These are phyloP conservation scores for Metschnikowia chrysomelidarum DNA, from an alignment of 805 yeast species.

Conservation along the genomic window DNA sequence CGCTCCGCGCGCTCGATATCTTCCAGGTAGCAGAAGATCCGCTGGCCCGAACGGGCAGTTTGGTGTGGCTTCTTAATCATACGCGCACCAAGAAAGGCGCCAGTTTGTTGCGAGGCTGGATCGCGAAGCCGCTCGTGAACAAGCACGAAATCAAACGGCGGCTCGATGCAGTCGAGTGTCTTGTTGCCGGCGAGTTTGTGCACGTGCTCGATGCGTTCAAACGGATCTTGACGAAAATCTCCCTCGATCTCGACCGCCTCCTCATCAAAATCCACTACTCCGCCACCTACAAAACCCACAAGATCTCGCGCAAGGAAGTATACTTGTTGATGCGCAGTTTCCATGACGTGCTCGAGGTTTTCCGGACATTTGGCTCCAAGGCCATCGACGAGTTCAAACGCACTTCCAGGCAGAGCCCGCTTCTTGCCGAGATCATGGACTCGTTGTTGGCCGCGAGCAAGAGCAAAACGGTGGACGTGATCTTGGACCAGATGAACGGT, in stretches of 20 bases:
- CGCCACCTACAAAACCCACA: slow-evolving; percentile 25
- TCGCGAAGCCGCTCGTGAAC: slow-evolving; percentile 65
- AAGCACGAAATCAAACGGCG: slow-evolving; percentile 57
- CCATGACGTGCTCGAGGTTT: slow-evolving; percentile 28
- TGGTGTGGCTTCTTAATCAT: slow-evolving; percentile 78
- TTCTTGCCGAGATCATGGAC: slow-evolving; percentile 38
- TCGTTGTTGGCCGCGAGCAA: slow-evolving; percentile 34
- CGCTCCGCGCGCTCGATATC: slow-evolving; percentile 72
- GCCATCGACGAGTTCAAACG: slow-evolving; percentile 10
- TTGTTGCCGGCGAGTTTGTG: slow-evolving; percentile 24
- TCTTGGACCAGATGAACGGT: slow-evolving; percentile 51
- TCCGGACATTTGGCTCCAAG: slow-evolving; percentile 17
- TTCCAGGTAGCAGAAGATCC: slow-evolving; percentile 62
- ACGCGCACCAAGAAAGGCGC: slow-evolving; percentile 78
- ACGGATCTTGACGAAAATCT: slow-evolving; percentile 24
- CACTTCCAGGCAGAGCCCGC: slow-evolving; percentile 28
- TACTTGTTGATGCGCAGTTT: slow-evolving; percentile 51
- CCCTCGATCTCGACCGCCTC: slow-evolving; percentile 59
- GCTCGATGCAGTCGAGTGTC: slow-evolving; percentile 48
- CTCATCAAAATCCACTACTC: slow-evolving; percentile 60
- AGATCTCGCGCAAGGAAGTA: slow-evolving; percentile 58
- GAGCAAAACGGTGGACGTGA: slow-evolving; percentile 28
- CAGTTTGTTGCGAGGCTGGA: slow-evolving; percentile 68
- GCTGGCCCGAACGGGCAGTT: slow-evolving; percentile 57
- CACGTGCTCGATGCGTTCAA: slow-evolving; percentile 36